Evolutionary conservation across 768 basidiomycete genomes (phyloP).

Genomic region (Lactarius evosmus): DNA sequence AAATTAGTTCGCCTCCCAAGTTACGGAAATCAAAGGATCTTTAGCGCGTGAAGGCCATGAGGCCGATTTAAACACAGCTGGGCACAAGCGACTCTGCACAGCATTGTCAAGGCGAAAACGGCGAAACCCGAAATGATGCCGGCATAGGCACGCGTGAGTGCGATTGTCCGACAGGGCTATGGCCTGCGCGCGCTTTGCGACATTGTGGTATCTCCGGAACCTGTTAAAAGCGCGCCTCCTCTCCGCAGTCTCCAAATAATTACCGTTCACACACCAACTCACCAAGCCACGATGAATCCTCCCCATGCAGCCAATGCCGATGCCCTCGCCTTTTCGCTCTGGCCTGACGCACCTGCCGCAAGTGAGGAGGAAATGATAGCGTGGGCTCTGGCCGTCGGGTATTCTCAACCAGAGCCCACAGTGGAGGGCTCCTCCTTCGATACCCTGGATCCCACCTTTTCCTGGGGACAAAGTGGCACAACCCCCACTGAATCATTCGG

Average conservation of each 20-base stretch:
- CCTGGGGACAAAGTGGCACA: too few species aligned
- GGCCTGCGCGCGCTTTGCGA: too few species aligned
- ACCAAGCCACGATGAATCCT: neutral
- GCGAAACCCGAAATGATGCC: neutral
- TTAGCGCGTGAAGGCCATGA: neutral
- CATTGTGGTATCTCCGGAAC: too few species aligned
- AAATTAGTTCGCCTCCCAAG: neutral
- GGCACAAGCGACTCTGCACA: neutral
- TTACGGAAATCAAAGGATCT: neutral
- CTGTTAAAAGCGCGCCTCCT: neutral
- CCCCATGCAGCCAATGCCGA: neutral
- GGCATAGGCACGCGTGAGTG: neutral
- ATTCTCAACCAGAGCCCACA: neutral
- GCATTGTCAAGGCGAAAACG: neutral
- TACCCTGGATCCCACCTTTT: neutral
- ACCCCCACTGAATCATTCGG: too few species aligned
- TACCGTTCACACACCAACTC: neutral
- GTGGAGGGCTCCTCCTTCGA: rapidly evolving
- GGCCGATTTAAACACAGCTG: neutral
- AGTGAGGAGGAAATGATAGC: neutral
- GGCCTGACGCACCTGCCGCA: neutral
- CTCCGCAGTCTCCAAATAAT: neutral
- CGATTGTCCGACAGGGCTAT: neutral
- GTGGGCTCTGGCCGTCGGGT: neutral
- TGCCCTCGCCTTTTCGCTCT: neutral